Base-by-base conservation (phyloP, 2,329 filamentous ascomycete species). In the Calonectria crousiana region DNA sequence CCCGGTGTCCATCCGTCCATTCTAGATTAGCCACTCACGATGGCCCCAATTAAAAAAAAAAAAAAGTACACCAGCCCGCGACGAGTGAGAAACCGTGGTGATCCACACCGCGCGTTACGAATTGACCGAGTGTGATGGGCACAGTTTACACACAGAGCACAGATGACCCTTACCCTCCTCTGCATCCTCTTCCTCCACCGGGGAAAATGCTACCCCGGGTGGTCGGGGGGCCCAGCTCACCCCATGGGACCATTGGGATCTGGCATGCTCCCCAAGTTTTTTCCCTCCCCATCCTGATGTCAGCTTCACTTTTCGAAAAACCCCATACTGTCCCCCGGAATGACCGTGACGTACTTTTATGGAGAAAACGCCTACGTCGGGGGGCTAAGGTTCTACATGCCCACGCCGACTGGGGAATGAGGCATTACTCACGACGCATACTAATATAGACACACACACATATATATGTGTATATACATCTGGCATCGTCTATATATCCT, bases 401-500 rank as follows among this genome's bases (percentile, higher is more conserved):
- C 73, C 73, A 75, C 73, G 70, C 62, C 71, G 44, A 71, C 62
- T 67, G 53, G 47, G 47, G 73, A 62, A 36, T 56, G 73, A 72
- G 66, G 66, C 58, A 69, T 53, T 62, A 75, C 28, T 65, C 67
- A 62, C 44, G 66, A 49, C 38, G 36, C 30, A 32, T 8, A 49
- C 32, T 44, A 38, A 16, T 30, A n/a, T 49, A 34, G 32, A 34
- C 32, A 49, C 18, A 32, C 26, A 49, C 30, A 28, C 4, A 23
- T 38, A 34, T 66, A 52, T 52, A 52, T 52, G 16, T 38, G n/a
- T 66, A 52, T 52, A 52, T 52, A 52, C 34, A 14, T 58, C 26
- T 58, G 23, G 30, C 26, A 18, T 64, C 38, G 10, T 67, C 41
- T 66, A 16, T 32, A 41, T 4, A 38, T 20, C 49, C 51, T 60